These are phyloP conservation scores for Herpomyces periplanetae DNA, from an alignment of 2,329 filamentous ascomycete genomes.

Conservation along the genomic window DNA sequence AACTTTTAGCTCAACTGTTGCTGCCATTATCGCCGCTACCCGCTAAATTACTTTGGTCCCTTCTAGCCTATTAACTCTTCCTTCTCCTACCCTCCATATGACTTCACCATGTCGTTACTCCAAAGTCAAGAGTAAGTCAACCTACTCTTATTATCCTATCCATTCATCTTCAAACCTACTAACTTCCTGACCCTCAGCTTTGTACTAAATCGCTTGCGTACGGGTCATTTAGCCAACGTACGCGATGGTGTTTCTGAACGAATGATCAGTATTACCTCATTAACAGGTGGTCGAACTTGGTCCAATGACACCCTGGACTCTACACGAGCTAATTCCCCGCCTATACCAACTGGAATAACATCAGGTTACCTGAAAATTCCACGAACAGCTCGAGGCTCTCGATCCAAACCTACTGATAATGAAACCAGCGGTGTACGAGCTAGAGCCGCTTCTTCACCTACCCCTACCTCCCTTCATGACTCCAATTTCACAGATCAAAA, in stretches of 20 bases:
- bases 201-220: slow-evolving; percentile 41
- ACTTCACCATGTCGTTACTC: slow-evolving; percentile 8
- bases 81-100: no score
- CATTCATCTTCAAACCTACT: slow-evolving; percentile 4
- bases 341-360: slow-evolving; percentile 41
- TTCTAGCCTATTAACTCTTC: no score
- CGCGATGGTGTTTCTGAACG: slow-evolving; percentile 53
- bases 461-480: no score
- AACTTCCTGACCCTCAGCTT: slow-evolving; percentile 13
- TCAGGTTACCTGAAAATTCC: slow-evolving; percentile 52
- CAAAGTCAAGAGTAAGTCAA: slow-evolving; percentile 10
- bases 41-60: no score
- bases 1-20: no score
- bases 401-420: slow-evolving; percentile 18
- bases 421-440: no score
- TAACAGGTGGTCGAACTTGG: slow-evolving; percentile 46
- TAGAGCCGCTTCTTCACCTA: no score
- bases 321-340: slow-evolving; percentile 49
- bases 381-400: slow-evolving; percentile 16
- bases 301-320: slow-evolving; percentile 28
- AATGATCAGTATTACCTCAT: slow-evolving; percentile 38
- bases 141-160: not conserved
- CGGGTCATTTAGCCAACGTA: slow-evolving; percentile 36
- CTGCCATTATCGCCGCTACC: no score
- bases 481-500: no score